Conservation (phyloP, 1,284 basidiomycete species). For the Sutorius eximius region DNA sequence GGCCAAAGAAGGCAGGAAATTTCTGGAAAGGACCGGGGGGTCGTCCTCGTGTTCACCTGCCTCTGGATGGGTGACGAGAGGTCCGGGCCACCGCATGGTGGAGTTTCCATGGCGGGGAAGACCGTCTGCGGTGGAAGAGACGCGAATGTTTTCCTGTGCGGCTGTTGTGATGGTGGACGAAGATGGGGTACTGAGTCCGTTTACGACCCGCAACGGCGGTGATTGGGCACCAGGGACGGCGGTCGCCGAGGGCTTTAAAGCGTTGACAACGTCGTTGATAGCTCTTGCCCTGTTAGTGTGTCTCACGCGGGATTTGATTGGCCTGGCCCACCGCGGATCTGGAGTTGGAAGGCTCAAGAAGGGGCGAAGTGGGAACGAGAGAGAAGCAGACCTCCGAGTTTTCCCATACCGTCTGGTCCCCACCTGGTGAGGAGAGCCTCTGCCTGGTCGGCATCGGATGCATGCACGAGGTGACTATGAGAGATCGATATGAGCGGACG, state of each 20-base stretch:
- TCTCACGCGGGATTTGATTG: conserved; percentile 83
- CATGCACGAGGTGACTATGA: conserved; percentile 86
- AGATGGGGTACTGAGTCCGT: conserved; percentile 64
- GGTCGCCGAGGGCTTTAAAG: conserved; percentile 58
- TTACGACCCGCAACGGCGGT: conserved; percentile 76
- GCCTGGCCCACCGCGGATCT: conserved; percentile 90
- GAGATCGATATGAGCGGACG: conserved; percentile 20
- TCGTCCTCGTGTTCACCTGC: conserved; percentile 57
- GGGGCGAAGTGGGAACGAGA: conserved; percentile 23
- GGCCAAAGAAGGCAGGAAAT: conserved; percentile 20
- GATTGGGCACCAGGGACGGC: conserved; percentile 42
- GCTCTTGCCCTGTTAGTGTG: conserved; percentile 76
- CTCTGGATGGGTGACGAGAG: conserved; percentile 62
- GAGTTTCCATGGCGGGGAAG: conserved; percentile 62
- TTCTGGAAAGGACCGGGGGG: conserved; percentile 19
- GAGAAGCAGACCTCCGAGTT: conserved; percentile 73
- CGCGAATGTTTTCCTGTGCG: conserved; percentile 61
- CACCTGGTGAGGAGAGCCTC: conserved; percentile 87
- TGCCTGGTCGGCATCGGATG: conserved; percentile 90
- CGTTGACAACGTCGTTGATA: conserved; percentile 78
- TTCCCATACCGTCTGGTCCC: conserved; percentile 90
- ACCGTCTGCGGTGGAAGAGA: conserved; percentile 49
- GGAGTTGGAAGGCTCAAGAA: conserved; percentile 19
- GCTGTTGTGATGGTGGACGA: conserved; percentile 68
- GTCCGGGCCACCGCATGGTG: conserved; percentile 58